Base-by-base conservation (phyloP, 2,329 filamentous ascomycete genomes). In the Xylariaceae sp. region DNA sequence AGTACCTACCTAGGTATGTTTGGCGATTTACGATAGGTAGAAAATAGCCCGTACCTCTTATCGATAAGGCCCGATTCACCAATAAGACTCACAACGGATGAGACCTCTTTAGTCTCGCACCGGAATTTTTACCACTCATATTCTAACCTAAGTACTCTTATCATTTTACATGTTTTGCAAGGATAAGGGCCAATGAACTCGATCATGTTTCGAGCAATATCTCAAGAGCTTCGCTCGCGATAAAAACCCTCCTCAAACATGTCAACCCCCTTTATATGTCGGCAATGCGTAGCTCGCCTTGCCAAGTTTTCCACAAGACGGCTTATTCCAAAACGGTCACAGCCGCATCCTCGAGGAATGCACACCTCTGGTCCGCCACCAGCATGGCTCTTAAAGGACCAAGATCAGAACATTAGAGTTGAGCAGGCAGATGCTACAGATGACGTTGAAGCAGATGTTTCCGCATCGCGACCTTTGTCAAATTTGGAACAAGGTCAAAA, bases 221-320 rank as follows among this genome's bases (percentile, higher is more conserved):
- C 23, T 16, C 44, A 21, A 21, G 7, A 16, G 47, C 48, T 40
- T 20, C 32, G 46, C 40, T 62, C 43, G 20, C 41, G 45, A 52
- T 41, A 50, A 19, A 40, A 19, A 46, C 16, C 41, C 47, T 43
- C n/a, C 44, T 23, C 49, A 56, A 61, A 48, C 20, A 72, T 71
- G 69, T 54, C 64, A 54, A 62, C 52, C 47, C 57, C 68, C 41
- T 69, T 67, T 42, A 59, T 67, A 64, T 71, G 70, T 57, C 65
- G 62, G 56, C 64, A 60, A 62, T 71, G 67, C 50, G 53, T 68
- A 55, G 58, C 61, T 20, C 67, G 62, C 40, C 57, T 71, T 50
- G 44, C 61, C 29, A 56, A 57, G 23, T 48, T 50, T 32, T 47
- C 51, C 12, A 16, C 42, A 14, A 20, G 32, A 29, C 49, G 42